Percentiles rank a stretch among this genome's conserved stretches.
Conservation (phyloP, 179 eudicot genomes). For the Corrigiola litoralis region DNA sequence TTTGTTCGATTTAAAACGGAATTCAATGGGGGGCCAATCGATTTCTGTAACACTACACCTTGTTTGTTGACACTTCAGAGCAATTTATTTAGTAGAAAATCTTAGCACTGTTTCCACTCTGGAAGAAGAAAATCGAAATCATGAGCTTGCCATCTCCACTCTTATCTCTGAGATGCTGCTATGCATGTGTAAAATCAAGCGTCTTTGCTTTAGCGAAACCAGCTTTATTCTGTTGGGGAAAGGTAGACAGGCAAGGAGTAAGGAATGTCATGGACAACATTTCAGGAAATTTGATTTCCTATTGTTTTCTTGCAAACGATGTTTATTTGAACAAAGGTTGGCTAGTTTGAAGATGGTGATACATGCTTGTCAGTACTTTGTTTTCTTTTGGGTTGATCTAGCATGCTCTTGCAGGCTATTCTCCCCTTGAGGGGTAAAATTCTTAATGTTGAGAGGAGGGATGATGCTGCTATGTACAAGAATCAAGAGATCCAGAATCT, state of each 20-base stretch:
- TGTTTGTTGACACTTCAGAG: not conserved
- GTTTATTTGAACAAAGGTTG: too few relatives aligned
- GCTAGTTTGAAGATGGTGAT: too few relatives aligned
- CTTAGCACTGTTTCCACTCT: not conserved
- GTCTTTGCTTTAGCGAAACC: too few relatives aligned
- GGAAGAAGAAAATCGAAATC: not conserved
- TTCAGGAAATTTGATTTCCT: not conserved
- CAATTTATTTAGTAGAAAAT: too few relatives aligned
- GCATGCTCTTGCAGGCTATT: constrained; percentile 61
- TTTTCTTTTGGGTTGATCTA: not conserved
- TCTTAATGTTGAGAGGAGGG: constrained; percentile 80
- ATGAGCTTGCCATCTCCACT: too few relatives aligned
- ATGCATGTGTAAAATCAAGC: too few relatives aligned
- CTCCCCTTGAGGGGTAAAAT: constrained; percentile 96
- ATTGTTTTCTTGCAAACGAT: not conserved
- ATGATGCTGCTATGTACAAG: constrained; percentile 96
- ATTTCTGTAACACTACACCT: too few relatives aligned
- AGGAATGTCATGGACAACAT: not conserved
- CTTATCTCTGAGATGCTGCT: too few relatives aligned
- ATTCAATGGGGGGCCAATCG: too few relatives aligned
- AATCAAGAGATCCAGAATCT: constrained; percentile 92
- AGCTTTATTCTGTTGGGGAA: not conserved
- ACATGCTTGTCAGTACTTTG: not conserved
- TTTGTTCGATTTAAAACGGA: too few relatives aligned
- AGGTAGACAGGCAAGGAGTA: not conserved